Evolutionary conservation across 1,139 yeast species (phyloP).

Genomic region (Suhomyces anneliseae): DNA sequence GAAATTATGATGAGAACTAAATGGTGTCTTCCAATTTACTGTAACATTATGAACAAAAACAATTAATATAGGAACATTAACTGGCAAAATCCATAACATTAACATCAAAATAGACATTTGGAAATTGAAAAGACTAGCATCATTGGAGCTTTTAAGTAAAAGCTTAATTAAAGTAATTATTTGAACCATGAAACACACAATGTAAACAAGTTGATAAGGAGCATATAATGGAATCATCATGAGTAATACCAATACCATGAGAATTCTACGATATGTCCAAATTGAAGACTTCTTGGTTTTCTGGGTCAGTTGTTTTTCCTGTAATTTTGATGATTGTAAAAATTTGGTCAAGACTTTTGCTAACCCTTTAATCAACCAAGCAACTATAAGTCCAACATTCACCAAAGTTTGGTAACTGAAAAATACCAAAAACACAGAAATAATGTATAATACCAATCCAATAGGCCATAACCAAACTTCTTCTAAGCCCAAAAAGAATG

Average conservation of each 20-base stretch:
- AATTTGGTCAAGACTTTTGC: not conserved
- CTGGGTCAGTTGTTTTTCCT: not conserved
- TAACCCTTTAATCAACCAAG: not conserved
- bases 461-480: slow-evolving; percentile 56
- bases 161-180: slow-evolving; percentile 41
- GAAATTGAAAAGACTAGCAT: slow-evolving; percentile 40
- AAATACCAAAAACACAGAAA: slow-evolving; percentile 36
- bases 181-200: slow-evolving; percentile 59
- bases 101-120: slow-evolving; percentile 55
- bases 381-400: slow-evolving; percentile 11
- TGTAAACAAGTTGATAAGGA: slow-evolving; percentile 78
- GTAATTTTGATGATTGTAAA: not conserved
- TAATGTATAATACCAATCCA: slow-evolving; percentile 56
- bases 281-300: not conserved
- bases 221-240: slow-evolving; percentile 54
- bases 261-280: slow-evolving; percentile 24
- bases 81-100: slow-evolving; percentile 68
- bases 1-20: slow-evolving; percentile 73
- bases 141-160: slow-evolving; percentile 10
- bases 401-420: slow-evolving; percentile 14
- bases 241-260: slow-evolving; percentile 38
- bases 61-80: slow-evolving; percentile 64
- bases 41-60: slow-evolving; percentile 71
- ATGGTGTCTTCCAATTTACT: slow-evolving; percentile 71
- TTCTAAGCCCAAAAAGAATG: slow-evolving; percentile 66